Conservation (phyloP, 1,284 basidiomycete genomes). For the Phylloboletellus chloephorus region DNA sequence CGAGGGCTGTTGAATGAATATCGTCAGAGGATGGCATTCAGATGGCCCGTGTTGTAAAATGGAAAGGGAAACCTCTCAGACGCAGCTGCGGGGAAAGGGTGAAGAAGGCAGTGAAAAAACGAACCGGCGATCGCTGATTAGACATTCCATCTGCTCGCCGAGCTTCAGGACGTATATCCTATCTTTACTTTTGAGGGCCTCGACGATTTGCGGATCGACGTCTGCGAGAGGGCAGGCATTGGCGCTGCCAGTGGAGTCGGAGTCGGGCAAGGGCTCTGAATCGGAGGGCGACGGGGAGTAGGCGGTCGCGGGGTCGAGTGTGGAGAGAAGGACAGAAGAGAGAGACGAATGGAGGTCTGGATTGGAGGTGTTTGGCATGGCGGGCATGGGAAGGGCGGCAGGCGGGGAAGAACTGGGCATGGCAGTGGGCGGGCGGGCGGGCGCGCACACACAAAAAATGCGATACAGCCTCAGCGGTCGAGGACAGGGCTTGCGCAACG, state of each 20-base stretch:
- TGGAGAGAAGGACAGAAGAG: constrained; percentile 3
- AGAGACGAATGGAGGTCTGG: constrained; percentile 11
- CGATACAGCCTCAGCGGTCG: constrained; percentile 12
- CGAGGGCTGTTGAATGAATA: constrained; percentile 41
- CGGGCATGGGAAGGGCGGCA: constrained; percentile 9
- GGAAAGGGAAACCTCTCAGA: constrained; percentile 6
- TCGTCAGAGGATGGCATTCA: constrained; percentile 17
- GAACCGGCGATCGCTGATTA: constrained; percentile 68
- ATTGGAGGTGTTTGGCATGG: constrained; percentile 10
- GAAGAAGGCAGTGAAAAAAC: constrained; percentile 26
- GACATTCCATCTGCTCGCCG: constrained; percentile 72
- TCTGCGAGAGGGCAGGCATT: constrained; percentile 28
- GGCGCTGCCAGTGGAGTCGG: constrained; percentile 21
- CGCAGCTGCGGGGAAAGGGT: background rate
- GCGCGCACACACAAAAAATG: constrained; percentile 4
- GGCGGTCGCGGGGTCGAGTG: constrained; percentile 3
- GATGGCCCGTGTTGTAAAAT: constrained; percentile 2
- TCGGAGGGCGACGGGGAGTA: constrained; percentile 23
- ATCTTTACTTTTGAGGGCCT: constrained; percentile 82
- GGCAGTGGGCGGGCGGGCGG: too few relatives aligned
- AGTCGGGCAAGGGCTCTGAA: constrained; percentile 29
- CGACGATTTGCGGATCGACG: constrained; percentile 67
- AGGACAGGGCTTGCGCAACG: constrained; percentile 2
- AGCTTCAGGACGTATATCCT: constrained; percentile 78
- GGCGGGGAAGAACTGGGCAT: constrained; percentile 15